Conservation (phyloP, 78 protist species). For the Parvularia atlantis region DNA sequence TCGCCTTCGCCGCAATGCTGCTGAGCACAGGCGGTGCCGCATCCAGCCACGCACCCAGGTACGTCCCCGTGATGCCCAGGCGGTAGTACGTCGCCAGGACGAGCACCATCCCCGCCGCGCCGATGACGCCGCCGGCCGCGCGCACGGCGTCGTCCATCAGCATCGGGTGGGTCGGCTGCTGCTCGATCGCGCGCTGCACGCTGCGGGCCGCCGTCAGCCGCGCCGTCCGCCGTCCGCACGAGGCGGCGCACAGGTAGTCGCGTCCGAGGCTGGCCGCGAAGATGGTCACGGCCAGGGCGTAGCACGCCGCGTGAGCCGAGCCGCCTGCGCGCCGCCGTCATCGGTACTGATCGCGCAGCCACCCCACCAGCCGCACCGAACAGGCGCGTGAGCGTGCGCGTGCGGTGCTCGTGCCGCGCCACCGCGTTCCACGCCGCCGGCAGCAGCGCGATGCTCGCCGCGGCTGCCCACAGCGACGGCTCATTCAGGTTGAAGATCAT, state of each 20-base stretch:
- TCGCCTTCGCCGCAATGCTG: constrained; percentile 30
- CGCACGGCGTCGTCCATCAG: constrained; percentile 6
- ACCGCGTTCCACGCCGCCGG: constrained; percentile 52
- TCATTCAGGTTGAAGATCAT: no score
- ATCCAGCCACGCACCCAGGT: constrained; percentile 29
- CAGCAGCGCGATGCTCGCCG: constrained; percentile 5
- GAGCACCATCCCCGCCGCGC: constrained; percentile 37
- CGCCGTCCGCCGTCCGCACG: no score
- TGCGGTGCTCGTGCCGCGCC: constrained; percentile 42
- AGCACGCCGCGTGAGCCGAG: constrained; percentile 26
- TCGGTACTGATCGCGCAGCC: no score
- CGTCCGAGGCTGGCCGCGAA: constrained; percentile 23
- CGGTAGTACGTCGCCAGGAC: constrained; percentile 32
- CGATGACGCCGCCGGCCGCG: background rate
- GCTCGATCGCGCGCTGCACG: constrained; percentile 32
- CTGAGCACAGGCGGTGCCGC: no score
- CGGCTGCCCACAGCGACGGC: no score
- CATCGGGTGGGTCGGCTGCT: constrained; percentile 8
- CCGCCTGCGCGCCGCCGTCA: no score
- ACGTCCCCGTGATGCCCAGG: constrained; percentile 79
- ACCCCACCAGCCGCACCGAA: no score
- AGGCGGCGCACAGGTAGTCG: constrained; percentile 33
- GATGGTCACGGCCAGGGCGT: constrained; percentile 38
- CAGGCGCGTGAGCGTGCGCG: constrained; percentile 22
- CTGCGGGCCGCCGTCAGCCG: background rate